Evolutionary conservation across 2,329 filamentous ascomycete species (phyloP).

Genomic region (Bipolaris victoriae): DNA sequence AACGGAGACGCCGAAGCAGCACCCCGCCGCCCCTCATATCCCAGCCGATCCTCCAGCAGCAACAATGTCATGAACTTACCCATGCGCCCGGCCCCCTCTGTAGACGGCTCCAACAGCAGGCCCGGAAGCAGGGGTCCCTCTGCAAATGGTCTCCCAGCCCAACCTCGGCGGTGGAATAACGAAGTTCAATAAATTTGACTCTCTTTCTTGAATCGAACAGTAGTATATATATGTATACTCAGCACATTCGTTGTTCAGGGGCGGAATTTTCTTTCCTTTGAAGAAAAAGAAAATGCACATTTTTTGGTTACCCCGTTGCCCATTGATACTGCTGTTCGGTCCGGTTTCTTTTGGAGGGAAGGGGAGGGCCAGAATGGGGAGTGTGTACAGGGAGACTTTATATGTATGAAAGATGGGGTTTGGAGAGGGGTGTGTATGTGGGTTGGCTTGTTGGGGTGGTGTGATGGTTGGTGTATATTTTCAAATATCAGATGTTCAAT

Average conservation of each 20-base stretch:
- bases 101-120: conserved; percentile 34
- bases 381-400: no score
- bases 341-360: no score
- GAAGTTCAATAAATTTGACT: conserved; percentile 33
- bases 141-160: conserved; percentile 10
- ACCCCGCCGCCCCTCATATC: conserved; percentile 50
- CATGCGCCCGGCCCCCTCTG: conserved; percentile 53
- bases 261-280: no score
- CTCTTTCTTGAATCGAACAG: neutral
- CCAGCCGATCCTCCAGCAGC: conserved; percentile 53
- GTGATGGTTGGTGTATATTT: neutral
- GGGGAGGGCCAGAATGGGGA: no score
- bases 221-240: no score
- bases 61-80: conserved; percentile 53
- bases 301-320: no score
- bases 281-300: no score
- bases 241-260: no score
- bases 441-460: no score
- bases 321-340: no score
- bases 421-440: neutral
- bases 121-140: conserved; percentile 31
- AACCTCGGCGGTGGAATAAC: conserved; percentile 42
- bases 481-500: neutral
- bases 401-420: neutral
- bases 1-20: conserved; percentile 34